phyloP scores from a whole-genome alignment of 805 yeast genomes.

The Lachancea meyersii region DNA sequence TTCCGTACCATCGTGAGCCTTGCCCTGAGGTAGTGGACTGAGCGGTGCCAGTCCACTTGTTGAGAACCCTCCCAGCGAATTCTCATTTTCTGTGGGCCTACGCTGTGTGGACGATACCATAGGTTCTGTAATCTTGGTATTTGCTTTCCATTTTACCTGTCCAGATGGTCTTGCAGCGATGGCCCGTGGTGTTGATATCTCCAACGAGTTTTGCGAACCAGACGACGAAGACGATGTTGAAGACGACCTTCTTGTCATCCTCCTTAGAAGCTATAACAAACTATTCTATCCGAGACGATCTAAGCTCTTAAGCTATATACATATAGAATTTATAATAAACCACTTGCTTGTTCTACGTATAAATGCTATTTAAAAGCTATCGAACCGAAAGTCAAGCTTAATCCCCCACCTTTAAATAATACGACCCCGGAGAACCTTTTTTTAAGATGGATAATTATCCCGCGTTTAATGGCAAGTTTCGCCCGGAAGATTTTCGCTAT shows the following conservation, averaged over 20 bases:
- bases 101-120: neutral
- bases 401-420: too few species aligned
- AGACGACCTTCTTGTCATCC: neutral
- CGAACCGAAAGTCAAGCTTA: too few species aligned
- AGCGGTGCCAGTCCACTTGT: slow-evolving; percentile 8
- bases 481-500: too few species aligned
- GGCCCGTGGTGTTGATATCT: neutral
- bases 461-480: too few species aligned
- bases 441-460: too few species aligned
- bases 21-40: slow-evolving; percentile 5
- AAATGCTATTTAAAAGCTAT: too few species aligned
- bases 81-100: neutral
- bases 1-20: neutral
- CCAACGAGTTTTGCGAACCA: neutral
- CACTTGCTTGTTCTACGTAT: too few species aligned
- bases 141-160: slow-evolving; percentile 9
- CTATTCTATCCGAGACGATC: too few species aligned
- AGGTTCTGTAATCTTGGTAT: slow-evolving; percentile 3
- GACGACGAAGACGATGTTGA: neutral
- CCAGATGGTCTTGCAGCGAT: slow-evolving; percentile 1
- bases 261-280: neutral
- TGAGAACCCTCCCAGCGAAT: slow-evolving; percentile 4
- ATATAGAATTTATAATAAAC: too few species aligned
- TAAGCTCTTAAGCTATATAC: too few species aligned
- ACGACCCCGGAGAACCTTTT: too few species aligned